Conservation (phyloP, 257 asterid species). For the Orobanche coerulescens region DNA sequence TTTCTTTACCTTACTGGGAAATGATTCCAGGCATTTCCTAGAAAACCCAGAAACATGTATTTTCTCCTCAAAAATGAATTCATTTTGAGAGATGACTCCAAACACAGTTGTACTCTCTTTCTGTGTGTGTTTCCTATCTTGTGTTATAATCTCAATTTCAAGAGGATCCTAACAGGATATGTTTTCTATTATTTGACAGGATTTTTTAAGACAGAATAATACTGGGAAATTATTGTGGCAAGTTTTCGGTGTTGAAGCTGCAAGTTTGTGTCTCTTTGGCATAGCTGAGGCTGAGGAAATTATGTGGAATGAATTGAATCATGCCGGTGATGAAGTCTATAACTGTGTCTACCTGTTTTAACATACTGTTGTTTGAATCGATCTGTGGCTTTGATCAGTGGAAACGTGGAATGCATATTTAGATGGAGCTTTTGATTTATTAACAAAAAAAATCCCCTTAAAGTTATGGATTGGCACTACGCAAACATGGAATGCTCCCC, state of each 20-base stretch:
- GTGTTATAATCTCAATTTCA: slow-evolving; percentile 1
- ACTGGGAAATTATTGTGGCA: slow-evolving; percentile 96
- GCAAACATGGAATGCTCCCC: too few relatives aligned
- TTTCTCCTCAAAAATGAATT: not conserved
- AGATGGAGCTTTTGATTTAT: not conserved
- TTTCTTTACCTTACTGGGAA: too few relatives aligned
- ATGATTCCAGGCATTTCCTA: not conserved
- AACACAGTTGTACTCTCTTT: not conserved
- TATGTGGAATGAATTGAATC: slow-evolving; percentile 74
- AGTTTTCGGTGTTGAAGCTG: slow-evolving; percentile 68
- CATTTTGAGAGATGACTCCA: not conserved
- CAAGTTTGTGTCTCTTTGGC: slow-evolving; percentile 79
- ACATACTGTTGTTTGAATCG: not conserved
- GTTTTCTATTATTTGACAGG: slow-evolving; percentile 38
- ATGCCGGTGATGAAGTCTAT: slow-evolving; percentile 38
- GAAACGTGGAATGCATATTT: not conserved
- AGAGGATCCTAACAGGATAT: not conserved
- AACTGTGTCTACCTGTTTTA: not conserved
- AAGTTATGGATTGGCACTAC: not conserved
- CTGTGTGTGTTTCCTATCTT: not conserved
- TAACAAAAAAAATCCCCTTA: too few relatives aligned
- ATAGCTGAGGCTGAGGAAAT: slow-evolving; percentile 81
- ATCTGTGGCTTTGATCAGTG: slow-evolving; percentile 1
- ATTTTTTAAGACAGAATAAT: slow-evolving; percentile 87
- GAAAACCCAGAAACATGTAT: not conserved